Evolutionary conservation across 1,284 basidiomycete species (phyloP).

Genomic region (Irpex sp.): DNA sequence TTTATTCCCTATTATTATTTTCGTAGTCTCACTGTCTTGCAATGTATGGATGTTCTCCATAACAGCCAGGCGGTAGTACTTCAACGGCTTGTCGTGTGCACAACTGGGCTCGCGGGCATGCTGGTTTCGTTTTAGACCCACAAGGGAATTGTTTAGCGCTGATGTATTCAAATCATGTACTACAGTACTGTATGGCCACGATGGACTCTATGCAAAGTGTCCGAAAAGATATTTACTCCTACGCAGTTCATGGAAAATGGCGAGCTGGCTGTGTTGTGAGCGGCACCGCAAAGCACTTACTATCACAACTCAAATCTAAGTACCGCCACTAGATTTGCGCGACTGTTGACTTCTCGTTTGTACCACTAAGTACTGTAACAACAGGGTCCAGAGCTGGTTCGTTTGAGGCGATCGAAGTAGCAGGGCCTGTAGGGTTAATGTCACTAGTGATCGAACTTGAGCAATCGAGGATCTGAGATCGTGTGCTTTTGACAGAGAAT

Average conservation of each 20-base stretch:
- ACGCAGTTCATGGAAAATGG: too few relatives aligned
- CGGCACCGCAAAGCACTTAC: not conserved
- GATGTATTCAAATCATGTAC: not conserved
- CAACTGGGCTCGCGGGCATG: not conserved
- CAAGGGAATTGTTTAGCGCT: not conserved
- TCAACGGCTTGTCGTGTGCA: not conserved
- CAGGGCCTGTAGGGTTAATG: not conserved
- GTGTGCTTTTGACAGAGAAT: not conserved
- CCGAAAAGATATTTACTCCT: too few relatives aligned
- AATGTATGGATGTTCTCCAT: not conserved
- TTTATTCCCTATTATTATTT: not conserved
- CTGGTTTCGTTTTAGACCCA: not conserved
- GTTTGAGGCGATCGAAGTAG: not conserved
- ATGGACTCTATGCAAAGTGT: not conserved
- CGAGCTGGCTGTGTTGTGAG: not conserved
- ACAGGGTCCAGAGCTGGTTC: not conserved
- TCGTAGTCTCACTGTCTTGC: not conserved
- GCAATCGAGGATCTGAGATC: not conserved
- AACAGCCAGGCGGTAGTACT: not conserved
- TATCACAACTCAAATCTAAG: not conserved
- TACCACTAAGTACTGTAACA: too few relatives aligned
- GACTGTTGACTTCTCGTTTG: not conserved
- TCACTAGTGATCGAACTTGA: not conserved
- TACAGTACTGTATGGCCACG: not conserved
- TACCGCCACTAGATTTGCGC: not conserved